phyloP scores from a whole-genome alignment of 2,329 filamentous ascomycete species.

The Hirsutella rhossiliensis region DNA sequence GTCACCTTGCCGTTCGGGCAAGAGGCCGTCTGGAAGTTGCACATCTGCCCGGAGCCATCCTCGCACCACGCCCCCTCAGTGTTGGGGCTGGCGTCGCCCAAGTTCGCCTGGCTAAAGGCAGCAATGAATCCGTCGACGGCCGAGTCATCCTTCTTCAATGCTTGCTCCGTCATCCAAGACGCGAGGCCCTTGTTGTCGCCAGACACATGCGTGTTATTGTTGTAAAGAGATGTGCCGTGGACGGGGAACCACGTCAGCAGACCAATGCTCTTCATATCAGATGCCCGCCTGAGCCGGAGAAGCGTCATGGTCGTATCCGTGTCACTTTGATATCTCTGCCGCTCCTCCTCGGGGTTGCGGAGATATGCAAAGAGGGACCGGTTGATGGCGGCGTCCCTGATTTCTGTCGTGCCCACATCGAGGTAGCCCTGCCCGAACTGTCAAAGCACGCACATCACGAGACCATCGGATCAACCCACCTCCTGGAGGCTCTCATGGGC shows the following conservation, averaged over 20 bases:
- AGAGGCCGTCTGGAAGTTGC: conserved; percentile 70
- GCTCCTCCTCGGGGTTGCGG: conserved; percentile 68
- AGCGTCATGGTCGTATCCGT: conserved; percentile 55
- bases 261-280: conserved; percentile 65
- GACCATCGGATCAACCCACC: conserved; percentile 8
- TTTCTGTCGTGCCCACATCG: conserved; percentile 55
- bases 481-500: conserved; percentile 50
- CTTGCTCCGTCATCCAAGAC: conserved; percentile 70
- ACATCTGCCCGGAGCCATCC: conserved; percentile 61
- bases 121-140: conserved; percentile 65
- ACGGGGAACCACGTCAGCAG: conserved; percentile 85
- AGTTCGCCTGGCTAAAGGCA: conserved; percentile 83
- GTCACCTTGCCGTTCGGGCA: conserved; percentile 60
- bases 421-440: conserved; percentile 43
- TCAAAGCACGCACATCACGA: too few relatives aligned
- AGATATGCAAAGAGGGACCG: conserved; percentile 81
- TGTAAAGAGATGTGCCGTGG: conserved; percentile 81
- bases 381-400: conserved; percentile 74
- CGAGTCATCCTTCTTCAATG: conserved; percentile 37
- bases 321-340: conserved; percentile 48
- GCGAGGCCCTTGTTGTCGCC: conserved; percentile 96
- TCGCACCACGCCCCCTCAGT: conserved; percentile 81
- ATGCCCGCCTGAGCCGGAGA: conserved; percentile 62
- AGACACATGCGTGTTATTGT: conserved; percentile 81
- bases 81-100: conserved; percentile 84